These are phyloP conservation scores for Beauveria caledonica DNA, from an alignment of 2,329 filamentous ascomycete species.

Conservation along the genomic window DNA sequence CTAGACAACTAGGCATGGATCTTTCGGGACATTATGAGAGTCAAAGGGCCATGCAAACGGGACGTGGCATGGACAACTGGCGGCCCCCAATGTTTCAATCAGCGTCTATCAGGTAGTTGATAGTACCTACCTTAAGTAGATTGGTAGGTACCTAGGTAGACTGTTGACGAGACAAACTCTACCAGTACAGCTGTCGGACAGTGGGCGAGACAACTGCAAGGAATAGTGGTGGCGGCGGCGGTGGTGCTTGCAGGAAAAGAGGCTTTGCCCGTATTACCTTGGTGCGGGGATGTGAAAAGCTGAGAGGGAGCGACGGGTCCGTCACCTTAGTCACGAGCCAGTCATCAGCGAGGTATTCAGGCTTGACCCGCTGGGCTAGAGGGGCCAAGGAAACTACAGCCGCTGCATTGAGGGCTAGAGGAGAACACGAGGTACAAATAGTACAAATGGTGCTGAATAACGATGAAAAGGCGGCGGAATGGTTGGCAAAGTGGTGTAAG, in stretches of 20 bases:
- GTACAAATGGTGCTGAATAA: no score
- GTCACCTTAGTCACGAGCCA: background rate
- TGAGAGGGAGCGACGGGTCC: background rate
- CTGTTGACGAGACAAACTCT: no score
- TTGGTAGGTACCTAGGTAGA: no score
- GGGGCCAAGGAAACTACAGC: background rate
- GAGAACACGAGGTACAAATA: background rate
- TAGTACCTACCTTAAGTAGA: no score
- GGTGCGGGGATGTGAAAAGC: background rate
- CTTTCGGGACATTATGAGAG: no score
- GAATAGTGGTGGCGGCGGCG: background rate
- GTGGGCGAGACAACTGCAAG: background rate
- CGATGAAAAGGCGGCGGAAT: no score
- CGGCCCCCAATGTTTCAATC: no score
- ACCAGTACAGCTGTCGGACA: background rate
- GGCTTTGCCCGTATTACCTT: background rate
- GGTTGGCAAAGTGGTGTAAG: no score
- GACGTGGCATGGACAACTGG: no score
- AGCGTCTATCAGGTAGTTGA: no score
- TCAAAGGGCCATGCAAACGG: no score
- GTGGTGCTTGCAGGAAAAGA: background rate
- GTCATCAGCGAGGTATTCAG: slow-evolving; percentile 4
- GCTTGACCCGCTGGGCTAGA: background rate
- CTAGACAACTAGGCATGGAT: no score
- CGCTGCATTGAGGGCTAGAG: background rate